These are phyloP conservation scores for Pythium myriotylum DNA, from an alignment of 352 stramenopile species.

Conservation along the genomic window DNA sequence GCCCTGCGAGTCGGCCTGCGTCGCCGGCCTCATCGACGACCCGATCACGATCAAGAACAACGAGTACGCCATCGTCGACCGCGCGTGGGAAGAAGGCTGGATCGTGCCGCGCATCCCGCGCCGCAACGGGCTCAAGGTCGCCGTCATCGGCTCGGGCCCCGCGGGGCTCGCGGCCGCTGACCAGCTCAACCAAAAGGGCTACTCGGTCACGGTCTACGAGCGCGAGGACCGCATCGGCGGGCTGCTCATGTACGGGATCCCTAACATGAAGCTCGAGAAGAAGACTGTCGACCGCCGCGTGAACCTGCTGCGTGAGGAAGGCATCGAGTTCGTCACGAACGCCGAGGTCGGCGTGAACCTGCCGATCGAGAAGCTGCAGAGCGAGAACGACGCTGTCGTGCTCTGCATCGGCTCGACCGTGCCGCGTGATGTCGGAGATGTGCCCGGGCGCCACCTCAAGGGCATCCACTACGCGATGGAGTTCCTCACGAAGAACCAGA, in stretches of 20 bases:
- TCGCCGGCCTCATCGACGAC: conserved; percentile 95
- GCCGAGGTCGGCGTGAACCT: conserved; percentile 92
- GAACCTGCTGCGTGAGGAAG: conserved; percentile 94
- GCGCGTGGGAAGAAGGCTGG: conserved; percentile 94
- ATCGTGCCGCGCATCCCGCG: conserved; percentile 93
- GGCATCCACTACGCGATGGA: conserved; percentile 97
- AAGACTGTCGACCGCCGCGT: conserved; percentile 95
- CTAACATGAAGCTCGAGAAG: conserved; percentile 99
- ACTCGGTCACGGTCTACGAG: conserved; percentile 97
- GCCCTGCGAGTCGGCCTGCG: conserved; percentile 96
- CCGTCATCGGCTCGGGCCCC: conserved; percentile 94
- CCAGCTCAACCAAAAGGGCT: conserved; percentile 98
- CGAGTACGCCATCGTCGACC: conserved; percentile 98
- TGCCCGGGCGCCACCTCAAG: conserved; percentile 89
- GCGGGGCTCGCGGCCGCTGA: conserved; percentile 94
- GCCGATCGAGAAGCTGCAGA: conserved; percentile 70
- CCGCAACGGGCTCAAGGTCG: conserved; percentile 94
- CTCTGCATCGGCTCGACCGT: conserved; percentile 95
- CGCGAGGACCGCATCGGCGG: conserved; percentile 95
- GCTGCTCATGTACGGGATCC: conserved; percentile 98
- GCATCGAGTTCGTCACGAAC: conserved; percentile 97
- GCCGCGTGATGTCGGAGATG: conserved; percentile 89
- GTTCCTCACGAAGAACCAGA: conserved; percentile 98
- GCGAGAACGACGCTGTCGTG: conserved; percentile 92
- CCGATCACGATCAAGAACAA: conserved; percentile 99